Evolutionary conservation across 768 basidiomycete species (phyloP).

Genomic region (Boletellus sp.): DNA sequence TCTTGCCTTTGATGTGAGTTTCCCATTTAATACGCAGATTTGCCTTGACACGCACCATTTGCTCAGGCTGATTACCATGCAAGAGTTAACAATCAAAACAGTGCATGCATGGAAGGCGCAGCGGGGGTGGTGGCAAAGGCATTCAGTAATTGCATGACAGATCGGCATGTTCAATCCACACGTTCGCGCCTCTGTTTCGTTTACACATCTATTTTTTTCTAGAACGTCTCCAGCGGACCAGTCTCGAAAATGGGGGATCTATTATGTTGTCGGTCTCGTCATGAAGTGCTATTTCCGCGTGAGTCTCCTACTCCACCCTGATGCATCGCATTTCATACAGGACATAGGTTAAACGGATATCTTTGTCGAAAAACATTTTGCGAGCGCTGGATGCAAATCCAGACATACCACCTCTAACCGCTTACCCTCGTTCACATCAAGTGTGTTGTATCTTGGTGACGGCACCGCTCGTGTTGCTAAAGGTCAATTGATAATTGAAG

Average conservation of each 20-base stretch:
- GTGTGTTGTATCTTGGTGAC: slow-evolving; percentile 37
- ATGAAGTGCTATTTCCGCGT: slow-evolving; percentile 95
- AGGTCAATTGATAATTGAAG: slow-evolving; percentile 38
- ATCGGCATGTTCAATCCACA: slow-evolving; percentile 45
- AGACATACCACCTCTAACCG: slow-evolving; percentile 74
- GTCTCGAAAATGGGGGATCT: slow-evolving; percentile 87
- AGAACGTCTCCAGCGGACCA: slow-evolving; percentile 68
- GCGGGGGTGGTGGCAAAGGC: slow-evolving; percentile 85
- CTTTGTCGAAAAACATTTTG: slow-evolving; percentile 87
- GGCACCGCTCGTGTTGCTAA: slow-evolving; percentile 2
- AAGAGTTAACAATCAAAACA: slow-evolving; percentile 51
- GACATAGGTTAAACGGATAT: slow-evolving; percentile 80
- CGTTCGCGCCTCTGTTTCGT: not conserved
- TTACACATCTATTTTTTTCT: slow-evolving; percentile 1
- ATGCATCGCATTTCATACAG: not conserved
- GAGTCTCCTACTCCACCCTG: slow-evolving; percentile 28
- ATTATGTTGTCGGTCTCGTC: slow-evolving; percentile 86
- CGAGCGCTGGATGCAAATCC: slow-evolving; percentile 82
- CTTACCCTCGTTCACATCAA: slow-evolving; percentile 84
- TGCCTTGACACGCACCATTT: not conserved
- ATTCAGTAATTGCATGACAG: slow-evolving; percentile 85
- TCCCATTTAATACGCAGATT: not conserved
- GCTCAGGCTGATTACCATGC: slow-evolving; percentile 60
- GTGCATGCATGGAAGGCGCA: slow-evolving; percentile 79
- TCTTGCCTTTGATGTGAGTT: slow-evolving; percentile 74